phyloP scores from a whole-genome alignment of 2,329 filamentous ascomycete genomes.

The Aphanocladium album region DNA sequence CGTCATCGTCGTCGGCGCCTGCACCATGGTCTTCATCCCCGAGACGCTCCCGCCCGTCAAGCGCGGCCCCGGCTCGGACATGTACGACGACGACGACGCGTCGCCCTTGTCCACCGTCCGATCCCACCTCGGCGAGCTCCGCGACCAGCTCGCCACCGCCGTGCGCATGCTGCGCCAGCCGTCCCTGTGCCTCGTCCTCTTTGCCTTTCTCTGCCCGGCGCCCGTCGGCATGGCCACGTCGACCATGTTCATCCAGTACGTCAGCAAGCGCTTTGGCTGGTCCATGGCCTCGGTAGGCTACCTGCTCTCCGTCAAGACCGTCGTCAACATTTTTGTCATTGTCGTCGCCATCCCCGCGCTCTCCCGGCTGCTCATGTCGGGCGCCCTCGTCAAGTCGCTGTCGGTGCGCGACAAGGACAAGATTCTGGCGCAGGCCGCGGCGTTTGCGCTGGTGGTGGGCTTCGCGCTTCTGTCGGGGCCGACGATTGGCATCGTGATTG shows the following conservation, averaged over 20 bases:
- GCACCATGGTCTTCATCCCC: conserved; percentile 10
- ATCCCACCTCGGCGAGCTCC: neutral
- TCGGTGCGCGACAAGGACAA: conserved; percentile 22
- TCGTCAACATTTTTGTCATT: conserved; percentile 18
- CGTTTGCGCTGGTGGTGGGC: conserved; percentile 18
- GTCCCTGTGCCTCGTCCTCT: conserved; percentile 10
- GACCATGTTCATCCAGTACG: conserved; percentile 21
- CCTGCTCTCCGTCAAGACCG: conserved; percentile 20
- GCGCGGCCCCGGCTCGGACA: neutral
- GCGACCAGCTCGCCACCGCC: conserved; percentile 3
- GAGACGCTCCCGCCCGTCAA: conserved; percentile 10
- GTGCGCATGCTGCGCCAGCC: conserved; percentile 9
- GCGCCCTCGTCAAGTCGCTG: neutral
- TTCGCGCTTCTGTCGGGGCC: conserved; percentile 19
- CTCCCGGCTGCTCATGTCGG: conserved; percentile 13
- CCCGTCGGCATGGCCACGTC: conserved; percentile 15
- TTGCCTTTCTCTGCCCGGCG: conserved; percentile 16
- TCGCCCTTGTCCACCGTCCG: neutral
- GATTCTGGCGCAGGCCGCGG: conserved; percentile 21
- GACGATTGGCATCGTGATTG: conserved; percentile 16
- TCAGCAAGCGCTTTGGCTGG: conserved; percentile 22
- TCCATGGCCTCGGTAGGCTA: conserved; percentile 20
- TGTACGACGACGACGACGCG: conserved; percentile 1
- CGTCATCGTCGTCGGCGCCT: neutral
- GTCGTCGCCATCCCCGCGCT: conserved; percentile 16